Base-by-base conservation (phyloP, 208 protist genomes). In the Leishmania turanica region DNA sequence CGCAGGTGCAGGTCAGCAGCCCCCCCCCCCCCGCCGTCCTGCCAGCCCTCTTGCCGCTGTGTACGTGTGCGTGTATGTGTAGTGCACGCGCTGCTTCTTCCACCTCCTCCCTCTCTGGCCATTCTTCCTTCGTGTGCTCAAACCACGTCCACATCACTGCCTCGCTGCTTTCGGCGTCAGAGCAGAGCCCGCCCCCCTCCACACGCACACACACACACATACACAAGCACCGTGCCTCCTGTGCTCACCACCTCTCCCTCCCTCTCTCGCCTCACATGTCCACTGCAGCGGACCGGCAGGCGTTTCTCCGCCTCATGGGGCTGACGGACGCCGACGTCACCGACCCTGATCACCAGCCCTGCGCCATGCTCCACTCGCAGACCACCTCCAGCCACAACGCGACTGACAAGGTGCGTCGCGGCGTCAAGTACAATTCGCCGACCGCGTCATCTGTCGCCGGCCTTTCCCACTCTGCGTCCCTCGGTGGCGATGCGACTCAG, bases 291-390 rank as follows among this genome's bases (percentile, higher is more conserved):
- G 88, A 96, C 37, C 87, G 93, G 3, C 81, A 90, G 62, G 90
- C 88, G 3, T 98, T 98, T 83, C 88, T 98, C 87, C 87, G 88
- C 19, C 71, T 82, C 75, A 90, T 98, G 80, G 95, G 95, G 17
- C 92, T 98, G 34, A 90, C 90, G 0, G 77, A 78, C 19, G 91
- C 94, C 9, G 95, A 98, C 78, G 79, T 98, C 19, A 64, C 77
- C 17, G 89, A 95, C 81, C 91, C 93, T 2, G 85, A 84, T 34
- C 58, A 54, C 8, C 77, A 69, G n/a, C 5, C 47, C 6, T 53
- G 65, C 47, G 13, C 71, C 27, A 15, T 68, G 11, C 17, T 54
- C 11, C 64, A 60, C 34, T 15, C 69, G n/a, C 8, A 37, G 70
- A 24, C 34, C 0, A 53, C 62, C 68, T 58, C 66, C 2, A 64